Evolutionary conservation across 192 early-diverging fungal genomes (phyloP).

Genomic region (Linnemannia hyalina): DNA sequence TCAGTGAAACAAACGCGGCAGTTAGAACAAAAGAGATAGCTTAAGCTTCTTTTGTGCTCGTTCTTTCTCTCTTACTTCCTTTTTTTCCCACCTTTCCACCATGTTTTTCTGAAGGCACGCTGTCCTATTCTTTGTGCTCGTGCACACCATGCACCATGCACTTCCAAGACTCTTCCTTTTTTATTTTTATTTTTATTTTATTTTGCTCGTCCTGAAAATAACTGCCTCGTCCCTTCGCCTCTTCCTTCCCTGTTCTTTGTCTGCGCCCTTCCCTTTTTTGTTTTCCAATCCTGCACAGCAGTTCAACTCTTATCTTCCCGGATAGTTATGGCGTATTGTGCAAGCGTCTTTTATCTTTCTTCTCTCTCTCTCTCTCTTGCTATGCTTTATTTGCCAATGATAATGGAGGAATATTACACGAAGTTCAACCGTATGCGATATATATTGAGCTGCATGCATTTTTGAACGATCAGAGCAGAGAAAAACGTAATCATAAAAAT

Average conservation of each 20-base stretch:
- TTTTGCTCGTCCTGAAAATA: background rate
- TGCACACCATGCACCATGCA: too few relatives aligned
- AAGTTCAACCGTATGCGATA: too few relatives aligned
- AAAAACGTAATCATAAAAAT: background rate
- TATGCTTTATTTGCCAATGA: background rate
- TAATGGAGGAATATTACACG: too few relatives aligned
- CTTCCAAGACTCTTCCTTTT: background rate
- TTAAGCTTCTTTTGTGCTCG: too few relatives aligned
- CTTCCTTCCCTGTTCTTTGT: background rate
- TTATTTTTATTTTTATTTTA: background rate
- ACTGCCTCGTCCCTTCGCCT: background rate
- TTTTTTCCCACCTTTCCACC: too few relatives aligned
- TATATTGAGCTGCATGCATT: background rate
- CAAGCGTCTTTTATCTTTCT: background rate
- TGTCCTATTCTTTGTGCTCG: too few relatives aligned
- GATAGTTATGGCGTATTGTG: too few relatives aligned
- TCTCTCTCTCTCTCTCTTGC: background rate
- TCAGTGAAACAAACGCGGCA: too few relatives aligned
- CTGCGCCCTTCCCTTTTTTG: slow-evolving; percentile 1
- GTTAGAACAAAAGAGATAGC: too few relatives aligned
- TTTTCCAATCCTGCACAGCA: background rate
- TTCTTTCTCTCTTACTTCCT: too few relatives aligned
- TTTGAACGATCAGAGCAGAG: background rate
- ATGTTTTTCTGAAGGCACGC: too few relatives aligned
- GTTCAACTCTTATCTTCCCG: background rate